These are phyloP conservation scores for Lipomyces yamadae DNA, from an alignment of 805 yeast genomes.

Conservation along the genomic window DNA sequence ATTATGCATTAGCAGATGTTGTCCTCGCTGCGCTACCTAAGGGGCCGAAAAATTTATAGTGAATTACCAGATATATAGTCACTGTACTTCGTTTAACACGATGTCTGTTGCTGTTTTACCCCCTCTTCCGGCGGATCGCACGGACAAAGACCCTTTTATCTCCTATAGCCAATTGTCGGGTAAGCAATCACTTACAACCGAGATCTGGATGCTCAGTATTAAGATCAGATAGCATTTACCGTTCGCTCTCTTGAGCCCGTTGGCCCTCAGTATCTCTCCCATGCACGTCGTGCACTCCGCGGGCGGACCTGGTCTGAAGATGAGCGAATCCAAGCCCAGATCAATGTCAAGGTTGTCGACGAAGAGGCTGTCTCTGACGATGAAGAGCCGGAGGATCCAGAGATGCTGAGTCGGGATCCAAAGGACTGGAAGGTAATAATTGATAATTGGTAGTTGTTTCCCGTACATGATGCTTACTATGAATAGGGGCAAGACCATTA, in stretches of 20 bases:
- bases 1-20: neutral
- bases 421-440: constrained; percentile 85
- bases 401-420: constrained; percentile 85
- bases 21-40: too few species aligned
- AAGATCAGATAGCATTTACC: constrained; percentile 38
- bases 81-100: neutral
- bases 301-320: constrained; percentile 99
- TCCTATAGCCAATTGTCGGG: constrained; percentile 19
- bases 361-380: constrained; percentile 60
- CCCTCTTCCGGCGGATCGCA: constrained; percentile 17
- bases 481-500: constrained; percentile 80
- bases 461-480: neutral
- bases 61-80: too few species aligned
- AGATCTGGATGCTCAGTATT: neutral
- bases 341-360: constrained; percentile 74
- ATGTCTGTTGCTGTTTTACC: constrained; percentile 25
- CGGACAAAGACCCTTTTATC: constrained; percentile 20
- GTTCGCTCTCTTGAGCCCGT: constrained; percentile 88
- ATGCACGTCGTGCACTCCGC: constrained; percentile 91
- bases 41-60: too few species aligned
- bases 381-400: constrained; percentile 72
- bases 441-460: neutral
- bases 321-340: constrained; percentile 90
- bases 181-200: neutral
- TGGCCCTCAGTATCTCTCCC: constrained; percentile 93